phyloP scores from a whole-genome alignment of 768 basidiomycete species.

The Lactifluus volemus region DNA sequence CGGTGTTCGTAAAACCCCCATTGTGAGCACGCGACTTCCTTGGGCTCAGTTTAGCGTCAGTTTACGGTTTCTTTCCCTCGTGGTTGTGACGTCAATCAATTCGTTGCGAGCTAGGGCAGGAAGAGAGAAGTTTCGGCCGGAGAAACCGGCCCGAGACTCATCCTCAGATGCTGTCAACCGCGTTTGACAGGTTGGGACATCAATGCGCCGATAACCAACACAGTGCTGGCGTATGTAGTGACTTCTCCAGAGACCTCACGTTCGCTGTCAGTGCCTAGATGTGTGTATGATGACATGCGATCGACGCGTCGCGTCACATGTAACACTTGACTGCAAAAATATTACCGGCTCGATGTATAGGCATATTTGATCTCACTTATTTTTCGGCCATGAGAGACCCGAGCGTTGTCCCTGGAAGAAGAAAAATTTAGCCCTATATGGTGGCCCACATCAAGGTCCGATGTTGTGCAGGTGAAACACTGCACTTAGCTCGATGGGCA shows the following conservation, averaged over 20 bases:
- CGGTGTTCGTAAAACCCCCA: not conserved
- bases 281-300: slow-evolving; percentile 1
- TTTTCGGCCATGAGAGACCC: not conserved
- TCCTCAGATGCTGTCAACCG: not conserved
- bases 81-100: not conserved
- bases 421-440: not conserved
- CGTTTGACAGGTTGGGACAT: not conserved
- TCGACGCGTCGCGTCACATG: not conserved
- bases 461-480: not conserved
- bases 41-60: not conserved
- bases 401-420: not conserved
- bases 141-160: not conserved
- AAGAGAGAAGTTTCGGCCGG: not conserved
- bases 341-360: not conserved
- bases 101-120: not conserved
- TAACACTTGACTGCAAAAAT: not conserved
- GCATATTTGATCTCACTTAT: not conserved
- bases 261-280: not conserved
- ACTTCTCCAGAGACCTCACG: not conserved
- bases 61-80: not conserved
- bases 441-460: slow-evolving; percentile 1
- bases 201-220: not conserved
- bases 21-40: not conserved
- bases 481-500: not conserved
- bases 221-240: not conserved